Conservation (phyloP, 306 rosid genomes). For the Prosopis cineraria region DNA sequence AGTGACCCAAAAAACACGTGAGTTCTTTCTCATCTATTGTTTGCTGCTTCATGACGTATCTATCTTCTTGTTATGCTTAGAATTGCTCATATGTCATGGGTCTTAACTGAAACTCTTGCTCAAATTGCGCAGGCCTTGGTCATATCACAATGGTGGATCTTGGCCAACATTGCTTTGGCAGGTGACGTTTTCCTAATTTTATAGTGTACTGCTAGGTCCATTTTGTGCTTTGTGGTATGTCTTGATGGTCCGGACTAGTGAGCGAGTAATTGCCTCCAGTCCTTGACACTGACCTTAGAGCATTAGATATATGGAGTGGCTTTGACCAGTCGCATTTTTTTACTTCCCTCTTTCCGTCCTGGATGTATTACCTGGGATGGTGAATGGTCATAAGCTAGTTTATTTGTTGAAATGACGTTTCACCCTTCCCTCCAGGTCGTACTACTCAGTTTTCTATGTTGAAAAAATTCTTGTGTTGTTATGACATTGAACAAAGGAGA, state of each 20-base stretch:
- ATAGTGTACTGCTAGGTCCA: not conserved
- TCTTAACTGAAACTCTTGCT: slow-evolving; percentile 31
- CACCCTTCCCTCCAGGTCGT: not conserved
- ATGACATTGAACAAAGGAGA: not conserved
- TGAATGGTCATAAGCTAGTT: not conserved
- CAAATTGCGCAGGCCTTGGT: slow-evolving; percentile 80
- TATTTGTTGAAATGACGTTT: slow-evolving; percentile 1
- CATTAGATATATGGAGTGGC: not conserved
- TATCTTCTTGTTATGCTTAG: not conserved
- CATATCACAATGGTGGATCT: slow-evolving; percentile 98
- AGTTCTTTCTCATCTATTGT: slow-evolving; percentile 32
- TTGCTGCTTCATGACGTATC: not conserved
- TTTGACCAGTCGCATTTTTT: not conserved
- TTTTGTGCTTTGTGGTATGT: not conserved
- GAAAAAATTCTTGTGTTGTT: not conserved
- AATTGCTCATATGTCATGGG: slow-evolving; percentile 8
- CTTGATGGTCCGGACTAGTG: not conserved
- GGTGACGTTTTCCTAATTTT: slow-evolving; percentile 45
- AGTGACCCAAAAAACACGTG: slow-evolving; percentile 97
- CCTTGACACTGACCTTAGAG: not conserved
- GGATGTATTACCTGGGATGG: not conserved
- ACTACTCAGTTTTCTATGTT: not conserved
- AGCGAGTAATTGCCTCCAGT: not conserved
- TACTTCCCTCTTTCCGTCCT: not conserved
- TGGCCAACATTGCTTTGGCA: slow-evolving; percentile 99